Percentiles rank a stretch among this genome's conserved stretches.
These are phyloP conservation scores for Fusarium cyanostomum DNA, from an alignment of 2,329 filamentous ascomycete species.

Conservation along the genomic window DNA sequence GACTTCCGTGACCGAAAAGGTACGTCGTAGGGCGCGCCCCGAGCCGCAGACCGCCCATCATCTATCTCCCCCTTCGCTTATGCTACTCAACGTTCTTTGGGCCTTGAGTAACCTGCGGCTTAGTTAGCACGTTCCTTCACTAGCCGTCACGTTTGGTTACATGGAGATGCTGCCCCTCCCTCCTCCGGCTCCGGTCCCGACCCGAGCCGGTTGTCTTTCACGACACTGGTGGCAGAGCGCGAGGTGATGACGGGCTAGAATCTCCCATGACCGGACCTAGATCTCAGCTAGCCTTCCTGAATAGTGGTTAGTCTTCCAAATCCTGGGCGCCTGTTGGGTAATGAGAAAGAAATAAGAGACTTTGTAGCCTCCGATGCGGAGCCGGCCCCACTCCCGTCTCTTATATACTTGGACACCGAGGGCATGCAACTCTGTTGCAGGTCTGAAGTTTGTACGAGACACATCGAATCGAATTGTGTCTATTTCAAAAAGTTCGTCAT, in stretches of 20 bases:
- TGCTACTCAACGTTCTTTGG: not conserved
- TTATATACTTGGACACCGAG: conserved; percentile 9
- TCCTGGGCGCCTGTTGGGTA: not conserved
- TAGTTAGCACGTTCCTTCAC: not conserved
- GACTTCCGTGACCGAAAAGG: not conserved
- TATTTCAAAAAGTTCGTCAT: not conserved
- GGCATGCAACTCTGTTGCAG: not conserved
- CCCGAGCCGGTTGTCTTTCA: conserved; percentile 14
- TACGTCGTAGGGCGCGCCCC: not conserved
- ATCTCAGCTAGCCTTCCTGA: conserved; percentile 15
- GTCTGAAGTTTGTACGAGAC: not conserved
- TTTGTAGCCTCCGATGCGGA: not conserved
- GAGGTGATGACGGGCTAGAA: conserved; percentile 11
- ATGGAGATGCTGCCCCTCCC: not conserved
- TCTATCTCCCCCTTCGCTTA: not conserved
- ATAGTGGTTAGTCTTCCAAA: not conserved
- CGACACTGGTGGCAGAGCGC: no score
- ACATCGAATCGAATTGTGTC: not conserved
- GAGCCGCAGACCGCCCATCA: not conserved
- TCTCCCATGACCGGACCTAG: conserved; percentile 12
- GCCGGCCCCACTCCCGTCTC: conserved; percentile 13
- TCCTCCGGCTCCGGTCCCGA: conserved; percentile 23
- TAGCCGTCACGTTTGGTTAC: not conserved
- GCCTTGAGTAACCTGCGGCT: not conserved
- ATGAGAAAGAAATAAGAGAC: not conserved